phyloP scores from a whole-genome alignment of 1,139 yeast species.

The Saccharomyces hybrid region DNA sequence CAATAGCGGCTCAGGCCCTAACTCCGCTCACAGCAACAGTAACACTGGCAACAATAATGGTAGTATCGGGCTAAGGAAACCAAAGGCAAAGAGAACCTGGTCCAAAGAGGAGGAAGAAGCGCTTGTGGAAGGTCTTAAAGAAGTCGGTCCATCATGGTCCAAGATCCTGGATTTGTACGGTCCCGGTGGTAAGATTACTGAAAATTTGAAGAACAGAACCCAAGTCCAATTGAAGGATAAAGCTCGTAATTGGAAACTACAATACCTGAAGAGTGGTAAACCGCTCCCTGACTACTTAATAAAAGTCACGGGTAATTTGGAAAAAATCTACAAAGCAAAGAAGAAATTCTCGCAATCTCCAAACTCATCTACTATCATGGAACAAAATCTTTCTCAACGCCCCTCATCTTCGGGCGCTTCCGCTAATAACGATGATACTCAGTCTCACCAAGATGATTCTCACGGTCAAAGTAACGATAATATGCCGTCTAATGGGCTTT shows the following conservation, averaged over 20 bases:
- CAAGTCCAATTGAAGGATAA: slow-evolving; percentile 92
- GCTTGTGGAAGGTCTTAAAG: slow-evolving; percentile 66
- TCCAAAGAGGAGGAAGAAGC: slow-evolving; percentile 84
- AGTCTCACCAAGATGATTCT: background rate
- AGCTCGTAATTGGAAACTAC: slow-evolving; percentile 90
- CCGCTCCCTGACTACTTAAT: slow-evolving; percentile 71
- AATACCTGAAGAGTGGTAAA: slow-evolving; percentile 61
- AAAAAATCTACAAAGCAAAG: slow-evolving; percentile 41
- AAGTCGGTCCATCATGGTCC: slow-evolving; percentile 88
- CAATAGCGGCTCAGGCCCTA: slow-evolving; percentile 2
- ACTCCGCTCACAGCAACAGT: background rate
- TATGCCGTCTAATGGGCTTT: slow-evolving; percentile 9
- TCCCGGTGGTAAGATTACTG: slow-evolving; percentile 81
- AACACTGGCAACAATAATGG: slow-evolving; percentile 1
- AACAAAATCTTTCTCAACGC: background rate
- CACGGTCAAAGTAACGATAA: background rate
- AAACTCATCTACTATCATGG: background rate
- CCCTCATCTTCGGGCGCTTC: background rate
- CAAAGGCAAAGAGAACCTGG: slow-evolving; percentile 53
- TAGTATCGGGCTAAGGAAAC: slow-evolving; percentile 12
- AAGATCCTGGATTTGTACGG: slow-evolving; percentile 82
- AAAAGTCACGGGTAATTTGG: slow-evolving; percentile 82
- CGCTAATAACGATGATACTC: background rate
- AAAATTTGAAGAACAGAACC: slow-evolving; percentile 73
- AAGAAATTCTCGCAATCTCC: slow-evolving; percentile 14